Base-by-base conservation (phyloP, 2,329 filamentous ascomycete genomes). In the Aspergillus aculeatus region DNA sequence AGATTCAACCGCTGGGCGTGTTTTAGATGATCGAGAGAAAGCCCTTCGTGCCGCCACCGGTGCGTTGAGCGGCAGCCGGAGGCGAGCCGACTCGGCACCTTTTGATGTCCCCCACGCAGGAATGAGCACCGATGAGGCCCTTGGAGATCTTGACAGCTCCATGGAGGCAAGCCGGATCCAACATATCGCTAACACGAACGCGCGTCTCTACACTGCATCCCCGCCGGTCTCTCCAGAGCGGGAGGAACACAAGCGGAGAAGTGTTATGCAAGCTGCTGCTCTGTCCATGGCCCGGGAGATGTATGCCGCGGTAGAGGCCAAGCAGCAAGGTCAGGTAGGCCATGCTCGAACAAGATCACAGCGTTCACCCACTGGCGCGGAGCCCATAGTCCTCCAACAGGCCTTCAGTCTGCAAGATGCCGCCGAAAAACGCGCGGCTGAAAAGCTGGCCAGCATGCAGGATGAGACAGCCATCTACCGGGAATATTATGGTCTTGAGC, bases 271-370 rank as follows among this genome's bases (percentile, higher is more conserved):
- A 64, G 91, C 92, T 31, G 94, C 92, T 21, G 92, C 93, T 2
- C 81, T 96, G 3, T 91, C 90, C 11, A 96, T 97, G 92, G 92
- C 93, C 6, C 90, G 89, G 75, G 86, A 89, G 66, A 94, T 96
- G 87, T 96, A 92, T 71, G 84, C 81, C 11, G 80, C 84, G 1
- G 83, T 86, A 6, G 79, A 82, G 62, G 76, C 79, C 1, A 70
- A 67, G 16, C 69, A 68, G 4, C 50, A 66, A 66, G 48, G 47
- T 62, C 72, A 77, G 29, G 73, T 69, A 49, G 72, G 72, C n/a
- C 71, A 73, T 44, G 71, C 66, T 29, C 76, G 73, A 21, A 61
- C 66, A 32, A 68, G 68, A 32, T 71, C 69, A 4, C 73, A 77
- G 21, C 73, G 72, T 41, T 68, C 73, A 1, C 66, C 69, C 14